These are phyloP conservation scores for Plantago lanceolata DNA, from an alignment of 305 asterid species.

Conservation along the genomic window DNA sequence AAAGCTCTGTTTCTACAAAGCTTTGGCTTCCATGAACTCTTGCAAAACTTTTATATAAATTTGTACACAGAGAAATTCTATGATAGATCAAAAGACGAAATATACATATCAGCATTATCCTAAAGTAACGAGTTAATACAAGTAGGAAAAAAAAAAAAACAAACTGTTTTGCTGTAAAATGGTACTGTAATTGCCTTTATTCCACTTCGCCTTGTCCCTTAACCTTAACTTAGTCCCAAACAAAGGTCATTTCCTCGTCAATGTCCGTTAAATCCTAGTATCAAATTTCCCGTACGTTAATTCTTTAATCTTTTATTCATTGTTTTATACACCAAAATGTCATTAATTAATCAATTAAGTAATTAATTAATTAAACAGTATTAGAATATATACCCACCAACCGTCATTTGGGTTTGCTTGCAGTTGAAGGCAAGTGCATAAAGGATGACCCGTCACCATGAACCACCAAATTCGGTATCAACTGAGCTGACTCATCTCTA, in stretches of 20 bases:
- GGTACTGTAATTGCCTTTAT: conserved; percentile 10
- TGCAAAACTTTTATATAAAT: too few relatives aligned
- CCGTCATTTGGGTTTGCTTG: conserved; percentile 60
- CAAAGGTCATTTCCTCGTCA: too few relatives aligned
- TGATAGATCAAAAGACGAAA: too few relatives aligned
- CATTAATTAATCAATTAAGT: neutral
- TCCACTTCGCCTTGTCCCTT: conserved; percentile 8
- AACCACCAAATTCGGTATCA: conserved; percentile 43
- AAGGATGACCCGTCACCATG: conserved; percentile 67
- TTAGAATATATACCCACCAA: neutral
- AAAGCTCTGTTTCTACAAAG: too few relatives aligned
- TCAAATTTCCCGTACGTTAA: too few relatives aligned
- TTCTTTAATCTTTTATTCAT: neutral
- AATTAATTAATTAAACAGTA: neutral
- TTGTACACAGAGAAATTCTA: too few relatives aligned
- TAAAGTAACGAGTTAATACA: too few relatives aligned
- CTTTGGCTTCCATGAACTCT: too few relatives aligned
- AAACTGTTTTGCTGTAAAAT: too few relatives aligned
- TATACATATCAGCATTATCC: too few relatives aligned
- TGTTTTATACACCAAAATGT: neutral
- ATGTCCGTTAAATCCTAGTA: too few relatives aligned
- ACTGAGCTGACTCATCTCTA: conserved; percentile 40
- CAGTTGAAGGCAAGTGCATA: conserved; percentile 55
- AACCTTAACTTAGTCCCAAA: conserved; percentile 21
- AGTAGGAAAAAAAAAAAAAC: too few relatives aligned